Conservation (phyloP, 176 grass and related monocot species). For the Rhynchospora tenuis region DNA sequence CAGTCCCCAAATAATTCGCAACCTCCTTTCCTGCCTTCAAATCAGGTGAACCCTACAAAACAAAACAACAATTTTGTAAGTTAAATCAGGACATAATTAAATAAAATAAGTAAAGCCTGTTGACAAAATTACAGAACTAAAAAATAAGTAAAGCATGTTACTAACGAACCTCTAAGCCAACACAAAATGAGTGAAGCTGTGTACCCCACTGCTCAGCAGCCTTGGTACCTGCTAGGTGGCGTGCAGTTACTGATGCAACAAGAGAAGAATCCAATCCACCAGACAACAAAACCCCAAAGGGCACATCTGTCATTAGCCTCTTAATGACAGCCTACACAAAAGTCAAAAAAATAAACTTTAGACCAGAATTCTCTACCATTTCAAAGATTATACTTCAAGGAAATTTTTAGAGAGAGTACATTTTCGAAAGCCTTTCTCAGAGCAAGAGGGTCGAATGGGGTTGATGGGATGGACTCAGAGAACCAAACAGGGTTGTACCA, state of each 20-base stretch:
- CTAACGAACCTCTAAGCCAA: conserved; percentile 71
- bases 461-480: conserved; percentile 51
- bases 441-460: conserved; percentile 46
- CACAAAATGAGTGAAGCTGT: conserved; percentile 93
- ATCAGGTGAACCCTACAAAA: conserved; percentile 76
- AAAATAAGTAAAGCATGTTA: neutral
- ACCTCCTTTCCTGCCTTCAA: conserved; percentile 80
- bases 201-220: conserved; percentile 75
- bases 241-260: conserved; percentile 74
- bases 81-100: neutral
- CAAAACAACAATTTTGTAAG: neutral
- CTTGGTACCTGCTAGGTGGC: conserved; percentile 80
- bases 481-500: conserved; percentile 92
- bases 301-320: conserved; percentile 95
- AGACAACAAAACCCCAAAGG: conserved; percentile 85
- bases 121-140: neutral
- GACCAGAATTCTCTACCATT: neutral
- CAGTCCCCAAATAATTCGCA: conserved; percentile 73
- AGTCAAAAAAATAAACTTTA: conserved; percentile 5
- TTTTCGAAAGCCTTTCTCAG: conserved; percentile 88
- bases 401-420: conserved; percentile 17
- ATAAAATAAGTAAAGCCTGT: neutral
- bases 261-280: conserved; percentile 92
- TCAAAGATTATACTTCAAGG: neutral
- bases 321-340: conserved; percentile 65